A percentile compares a stretch with the other conserved stretches of the same genome.
phyloP scores from a whole-genome alignment of 495 filamentous ascomycete genomes.

The Daldinia loculata region DNA sequence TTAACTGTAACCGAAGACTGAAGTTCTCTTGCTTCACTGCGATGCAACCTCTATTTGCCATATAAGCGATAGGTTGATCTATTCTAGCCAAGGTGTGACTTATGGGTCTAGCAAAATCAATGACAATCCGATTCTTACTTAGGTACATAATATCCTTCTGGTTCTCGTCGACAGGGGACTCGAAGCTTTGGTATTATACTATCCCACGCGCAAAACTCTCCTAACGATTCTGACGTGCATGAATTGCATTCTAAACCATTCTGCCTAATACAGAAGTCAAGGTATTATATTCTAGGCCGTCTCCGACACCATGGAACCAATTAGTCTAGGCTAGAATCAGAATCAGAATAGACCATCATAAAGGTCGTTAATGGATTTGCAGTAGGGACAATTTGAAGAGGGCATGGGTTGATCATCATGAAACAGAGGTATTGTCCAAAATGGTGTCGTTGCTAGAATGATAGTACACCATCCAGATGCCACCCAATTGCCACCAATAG shows the following conservation, averaged over 20 bases:
- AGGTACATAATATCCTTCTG: no score
- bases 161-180: constrained; percentile 10
- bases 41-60: constrained; percentile 27
- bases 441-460: constrained; percentile 19
- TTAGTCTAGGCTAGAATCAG: constrained; percentile 30
- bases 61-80: constrained; percentile 29
- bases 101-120: no score
- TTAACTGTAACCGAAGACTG: constrained; percentile 12
- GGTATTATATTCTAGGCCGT: constrained; percentile 38
- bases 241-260: constrained; percentile 18
- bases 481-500: constrained; percentile 32
- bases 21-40: constrained; percentile 20
- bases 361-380: constrained; percentile 29
- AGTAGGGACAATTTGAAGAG: constrained; percentile 22
- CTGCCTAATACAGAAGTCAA: constrained; percentile 33
- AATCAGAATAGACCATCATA: constrained; percentile 29
- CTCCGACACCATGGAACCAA: constrained; percentile 41
- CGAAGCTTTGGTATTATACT: not conserved
- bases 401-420: constrained; percentile 36
- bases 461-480: constrained; percentile 24
- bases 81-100: constrained; percentile 23
- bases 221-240: constrained; percentile 35
- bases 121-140: no score
- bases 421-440: constrained; percentile 31
- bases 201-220: constrained; percentile 9